phyloP scores from a whole-genome alignment of 257 asterid species.

The Marsdenia floribunda region DNA sequence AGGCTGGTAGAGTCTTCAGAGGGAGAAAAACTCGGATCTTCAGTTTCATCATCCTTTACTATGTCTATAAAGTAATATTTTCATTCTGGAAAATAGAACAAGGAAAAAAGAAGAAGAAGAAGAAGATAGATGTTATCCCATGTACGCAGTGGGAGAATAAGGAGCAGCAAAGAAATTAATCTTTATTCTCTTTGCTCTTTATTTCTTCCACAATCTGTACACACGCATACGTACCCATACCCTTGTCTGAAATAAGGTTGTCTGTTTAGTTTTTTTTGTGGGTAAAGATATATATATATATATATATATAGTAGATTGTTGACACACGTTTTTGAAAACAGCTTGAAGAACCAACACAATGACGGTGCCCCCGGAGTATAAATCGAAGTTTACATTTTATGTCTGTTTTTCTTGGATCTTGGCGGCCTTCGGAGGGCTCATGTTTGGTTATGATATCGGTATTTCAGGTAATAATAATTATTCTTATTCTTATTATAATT shows the following conservation, averaged over 20 bases:
- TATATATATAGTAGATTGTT: too few species aligned
- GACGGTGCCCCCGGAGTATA: background rate
- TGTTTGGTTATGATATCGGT: conserved; percentile 31
- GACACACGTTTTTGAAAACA: background rate
- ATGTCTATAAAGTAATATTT: too few species aligned
- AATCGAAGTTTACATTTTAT: conserved; percentile 18
- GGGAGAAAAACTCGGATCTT: background rate
- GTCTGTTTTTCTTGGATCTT: conserved; percentile 22
- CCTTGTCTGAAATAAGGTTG: background rate
- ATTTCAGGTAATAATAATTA: conserved; percentile 17
- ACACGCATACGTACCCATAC: background rate
- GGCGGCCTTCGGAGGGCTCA: conserved; percentile 26
- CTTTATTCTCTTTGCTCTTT: background rate
- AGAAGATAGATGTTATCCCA: background rate
- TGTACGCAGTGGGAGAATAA: conserved; percentile 7
- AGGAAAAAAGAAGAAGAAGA: too few species aligned
- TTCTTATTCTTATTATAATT: too few species aligned
- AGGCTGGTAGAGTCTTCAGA: background rate
- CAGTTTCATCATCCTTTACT: background rate
- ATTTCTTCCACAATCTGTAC: conserved; percentile 4
- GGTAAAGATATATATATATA: too few species aligned
- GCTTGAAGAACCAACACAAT: conserved; percentile 10
- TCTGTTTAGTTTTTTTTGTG: too few species aligned
- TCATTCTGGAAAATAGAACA: too few species aligned
- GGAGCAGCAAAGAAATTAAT: conserved; percentile 1